Conservation (phyloP, 2,329 filamentous ascomycete species). For the Ustilaginoidea virens region DNA sequence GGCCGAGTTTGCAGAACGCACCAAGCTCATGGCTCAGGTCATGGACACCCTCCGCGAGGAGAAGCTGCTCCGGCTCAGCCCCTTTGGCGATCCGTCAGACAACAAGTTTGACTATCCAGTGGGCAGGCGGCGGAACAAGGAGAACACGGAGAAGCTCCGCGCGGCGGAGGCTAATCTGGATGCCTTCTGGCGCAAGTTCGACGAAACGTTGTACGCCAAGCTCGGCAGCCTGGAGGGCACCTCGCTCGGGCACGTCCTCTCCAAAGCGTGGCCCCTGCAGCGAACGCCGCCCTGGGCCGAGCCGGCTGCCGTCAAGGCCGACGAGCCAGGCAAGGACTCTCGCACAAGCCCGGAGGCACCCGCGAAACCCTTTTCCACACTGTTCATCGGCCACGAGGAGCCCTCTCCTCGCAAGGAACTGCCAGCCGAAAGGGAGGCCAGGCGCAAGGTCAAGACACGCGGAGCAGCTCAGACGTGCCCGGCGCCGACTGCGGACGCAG, state of each 20-base stretch:
- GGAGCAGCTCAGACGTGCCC: not conserved
- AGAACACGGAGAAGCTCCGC: conserved; percentile 27
- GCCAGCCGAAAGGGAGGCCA: conserved; percentile 2
- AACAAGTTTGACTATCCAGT: conserved; percentile 26
- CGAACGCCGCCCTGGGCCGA: conserved; percentile 35
- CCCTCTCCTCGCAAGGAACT: not conserved
- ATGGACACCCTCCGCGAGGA: conserved; percentile 7
- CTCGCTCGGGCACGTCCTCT: conserved; percentile 12
- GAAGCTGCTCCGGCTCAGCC: conserved; percentile 5
- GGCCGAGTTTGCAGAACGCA: conserved; percentile 10
- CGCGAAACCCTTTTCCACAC: conserved; percentile 11
- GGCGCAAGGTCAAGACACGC: conserved; percentile 9
- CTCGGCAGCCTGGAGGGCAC: conserved; percentile 1
- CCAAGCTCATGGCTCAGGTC: conserved; percentile 5
- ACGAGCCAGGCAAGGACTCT: not conserved
- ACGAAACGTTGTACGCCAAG: not conserved
- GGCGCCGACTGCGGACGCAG: not conserved
- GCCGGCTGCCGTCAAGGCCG: conserved; percentile 8
- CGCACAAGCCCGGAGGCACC: conserved; percentile 1
- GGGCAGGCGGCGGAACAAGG: conserved; percentile 28
- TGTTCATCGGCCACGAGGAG: conserved; percentile 7
- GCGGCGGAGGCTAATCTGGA: conserved; percentile 22
- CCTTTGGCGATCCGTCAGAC: conserved; percentile 17
- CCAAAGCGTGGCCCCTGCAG: conserved; percentile 20
- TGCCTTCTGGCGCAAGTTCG: conserved; percentile 4